Percentiles rank a stretch among this genome's conserved stretches.
phyloP scores from a whole-genome alignment of 2,329 filamentous ascomycete species.

The Botryosphaeria dothidea region DNA sequence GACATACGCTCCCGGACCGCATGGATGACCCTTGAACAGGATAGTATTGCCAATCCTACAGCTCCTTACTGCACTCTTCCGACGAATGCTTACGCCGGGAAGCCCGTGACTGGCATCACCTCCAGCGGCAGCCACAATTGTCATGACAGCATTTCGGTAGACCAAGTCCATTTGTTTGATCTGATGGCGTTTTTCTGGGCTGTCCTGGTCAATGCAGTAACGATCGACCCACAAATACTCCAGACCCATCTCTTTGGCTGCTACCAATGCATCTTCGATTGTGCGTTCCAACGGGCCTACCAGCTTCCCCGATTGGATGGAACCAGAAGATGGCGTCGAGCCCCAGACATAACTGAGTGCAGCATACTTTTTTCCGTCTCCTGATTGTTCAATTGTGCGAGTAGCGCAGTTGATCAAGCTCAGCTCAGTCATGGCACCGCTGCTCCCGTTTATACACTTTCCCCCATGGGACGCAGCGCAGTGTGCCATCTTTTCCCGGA shows the following conservation, averaged over 20 bases:
- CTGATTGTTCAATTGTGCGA: too few species aligned
- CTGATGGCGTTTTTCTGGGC: not conserved
- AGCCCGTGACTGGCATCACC: not conserved
- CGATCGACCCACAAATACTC: not conserved
- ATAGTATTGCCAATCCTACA: too few species aligned
- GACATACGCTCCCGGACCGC: too few species aligned
- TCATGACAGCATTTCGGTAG: not conserved
- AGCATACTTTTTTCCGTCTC: too few species aligned
- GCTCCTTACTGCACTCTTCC: not conserved
- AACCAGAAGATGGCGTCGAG: not conserved
- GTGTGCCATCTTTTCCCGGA: too few species aligned
- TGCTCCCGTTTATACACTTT: too few species aligned
- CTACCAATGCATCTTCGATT: not conserved
- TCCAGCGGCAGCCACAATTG: not conserved
- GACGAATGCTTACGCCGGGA: not conserved
- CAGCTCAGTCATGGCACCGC: too few species aligned
- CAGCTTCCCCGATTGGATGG: not conserved
- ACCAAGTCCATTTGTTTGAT: not conserved
- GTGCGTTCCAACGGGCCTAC: not conserved
- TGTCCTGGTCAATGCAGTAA: not conserved
- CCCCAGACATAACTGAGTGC: not conserved
- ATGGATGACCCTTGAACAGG: too few species aligned
- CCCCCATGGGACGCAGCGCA: too few species aligned
- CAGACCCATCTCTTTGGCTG: not conserved
- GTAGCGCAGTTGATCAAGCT: too few species aligned